Base-by-base conservation (phyloP, 2,329 filamentous ascomycete genomes). In the Alternaria sp. region DNA sequence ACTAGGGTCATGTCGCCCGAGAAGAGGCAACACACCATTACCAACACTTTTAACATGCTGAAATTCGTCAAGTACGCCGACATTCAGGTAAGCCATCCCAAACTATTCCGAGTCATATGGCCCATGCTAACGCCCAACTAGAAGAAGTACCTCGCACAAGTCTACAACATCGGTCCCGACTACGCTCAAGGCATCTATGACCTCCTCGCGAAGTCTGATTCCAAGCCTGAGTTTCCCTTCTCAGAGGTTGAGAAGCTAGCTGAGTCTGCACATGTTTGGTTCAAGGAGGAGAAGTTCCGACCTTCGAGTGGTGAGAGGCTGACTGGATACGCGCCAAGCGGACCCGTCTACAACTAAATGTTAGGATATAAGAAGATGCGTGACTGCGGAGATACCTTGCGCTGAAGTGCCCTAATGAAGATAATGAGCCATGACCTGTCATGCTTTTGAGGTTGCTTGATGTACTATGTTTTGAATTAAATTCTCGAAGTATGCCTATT, bases 131-230 rank as follows among this genome's bases (percentile, higher is more conserved):
- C 51, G 12, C 36, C 38, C 12, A 2, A 54, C 64, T 50, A 73
- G 70, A 80, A 81, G 62, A 84, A 84, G 61, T 86, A 86, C 66
- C 77, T 86, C 1, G 83, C 83, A 1, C 85, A 87, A 71, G 77
- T 82, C 50, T 83, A 84, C 71, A 81, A 82, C 62, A 84, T 86
- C 50, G 77, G 78, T 7, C 78, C 79, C 1, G 81, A 82, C 52
- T 85, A 85, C 55, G 78, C 84, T 0, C 71, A 77, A 51, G 82
- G 79, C 5, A 81, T 86, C 11, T 85, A 82, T 61, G 76, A 83
- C 30, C 64, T 79, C 11, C 71, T 85, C 53, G 76, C 80, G 14
- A 72, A 81, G 60, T 79, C 81, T 50, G 70, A 74, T 44, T 85
- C 80, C 10, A 75, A 81, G 62, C 79, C 81, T 46, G 71, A 75